Evolutionary conservation across 2,329 filamentous ascomycete species (phyloP).

Genomic region (Blumeriella jaapii): DNA sequence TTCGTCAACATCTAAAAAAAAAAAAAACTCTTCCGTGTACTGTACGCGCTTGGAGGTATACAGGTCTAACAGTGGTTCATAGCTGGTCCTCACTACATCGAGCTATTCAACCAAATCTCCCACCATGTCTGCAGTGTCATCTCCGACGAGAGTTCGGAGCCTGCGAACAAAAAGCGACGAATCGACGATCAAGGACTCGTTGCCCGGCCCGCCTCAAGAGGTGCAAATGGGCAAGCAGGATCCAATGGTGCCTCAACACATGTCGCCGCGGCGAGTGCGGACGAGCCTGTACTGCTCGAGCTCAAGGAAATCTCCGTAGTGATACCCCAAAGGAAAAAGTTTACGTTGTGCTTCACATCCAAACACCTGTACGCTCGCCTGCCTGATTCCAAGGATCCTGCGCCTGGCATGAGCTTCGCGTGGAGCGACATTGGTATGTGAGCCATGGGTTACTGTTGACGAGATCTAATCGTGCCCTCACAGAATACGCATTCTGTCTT

Average conservation of each 20-base stretch:
- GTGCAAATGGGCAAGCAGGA: slow-evolving; percentile 6
- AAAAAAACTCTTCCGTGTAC: no score
- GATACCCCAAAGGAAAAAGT: slow-evolving; percentile 57
- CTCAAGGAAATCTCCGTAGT: slow-evolving; percentile 58
- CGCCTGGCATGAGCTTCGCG: slow-evolving; percentile 42
- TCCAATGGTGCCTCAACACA: background rate
- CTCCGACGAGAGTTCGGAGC: slow-evolving; percentile 15
- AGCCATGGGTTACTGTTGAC: background rate
- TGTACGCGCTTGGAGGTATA: no score
- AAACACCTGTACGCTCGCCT: slow-evolving; percentile 46
- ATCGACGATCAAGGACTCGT: slow-evolving; percentile 21
- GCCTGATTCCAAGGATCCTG: slow-evolving; percentile 39
- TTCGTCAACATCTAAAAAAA: no score
- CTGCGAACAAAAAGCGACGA: slow-evolving; percentile 25
- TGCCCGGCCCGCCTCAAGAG: slow-evolving; percentile 16
- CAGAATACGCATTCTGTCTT: slow-evolving; percentile 52
- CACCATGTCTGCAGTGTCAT: slow-evolving; percentile 19
- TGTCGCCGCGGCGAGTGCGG: slow-evolving; percentile 23
- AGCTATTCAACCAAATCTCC: slow-evolving; percentile 28
- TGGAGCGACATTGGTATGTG: slow-evolving; percentile 51
- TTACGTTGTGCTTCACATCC: slow-evolving; percentile 50
- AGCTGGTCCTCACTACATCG: slow-evolving; percentile 25
- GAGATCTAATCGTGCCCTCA: background rate
- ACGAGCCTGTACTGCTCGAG: slow-evolving; percentile 43
- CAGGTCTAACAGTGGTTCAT: background rate